Conservation (phyloP, 345 rosid species). For the Hibiscus syriacus region DNA sequence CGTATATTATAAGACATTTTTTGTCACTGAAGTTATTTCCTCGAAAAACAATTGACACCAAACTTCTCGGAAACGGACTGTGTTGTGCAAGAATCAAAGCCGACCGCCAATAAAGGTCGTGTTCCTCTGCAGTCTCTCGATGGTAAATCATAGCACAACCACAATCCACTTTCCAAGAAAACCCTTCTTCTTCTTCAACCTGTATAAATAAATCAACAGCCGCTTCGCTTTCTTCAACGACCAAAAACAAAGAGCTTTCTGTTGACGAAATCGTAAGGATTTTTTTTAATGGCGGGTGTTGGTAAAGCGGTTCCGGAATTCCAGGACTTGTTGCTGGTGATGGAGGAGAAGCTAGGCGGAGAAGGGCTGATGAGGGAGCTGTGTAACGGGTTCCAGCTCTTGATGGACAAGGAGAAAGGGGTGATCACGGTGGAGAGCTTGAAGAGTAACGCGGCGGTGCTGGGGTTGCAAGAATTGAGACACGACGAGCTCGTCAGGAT, state of each 20-base stretch:
- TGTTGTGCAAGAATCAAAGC: conserved; percentile 11
- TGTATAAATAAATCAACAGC: background rate
- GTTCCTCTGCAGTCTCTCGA: conserved; percentile 28
- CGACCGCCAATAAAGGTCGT: conserved; percentile 16
- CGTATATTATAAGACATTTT: too few species aligned
- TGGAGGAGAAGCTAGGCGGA: conserved; percentile 52
- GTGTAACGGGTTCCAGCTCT: conserved; percentile 40
- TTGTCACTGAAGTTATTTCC: too few species aligned
- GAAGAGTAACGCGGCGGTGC: conserved; percentile 31
- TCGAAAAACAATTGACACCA: too few species aligned
- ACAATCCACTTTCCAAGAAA: conserved; percentile 27
- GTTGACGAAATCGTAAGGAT: background rate
- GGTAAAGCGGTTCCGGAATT: conserved; percentile 23
- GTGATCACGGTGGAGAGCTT: conserved; percentile 45
- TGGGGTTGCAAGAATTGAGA: conserved; percentile 31
- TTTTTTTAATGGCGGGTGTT: conserved; percentile 13
- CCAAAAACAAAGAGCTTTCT: background rate
- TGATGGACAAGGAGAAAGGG: conserved; percentile 42
- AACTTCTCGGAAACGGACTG: conserved; percentile 10
- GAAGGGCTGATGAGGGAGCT: conserved; percentile 45
- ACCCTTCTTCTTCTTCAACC: background rate
- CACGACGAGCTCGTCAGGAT: conserved; percentile 41
- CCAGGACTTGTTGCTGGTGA: too few species aligned
- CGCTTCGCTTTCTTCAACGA: background rate
- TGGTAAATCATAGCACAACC: conserved; percentile 6